Base-by-base conservation (phyloP, 108 stramenopile species). In the Cyclotella kingstonii region DNA sequence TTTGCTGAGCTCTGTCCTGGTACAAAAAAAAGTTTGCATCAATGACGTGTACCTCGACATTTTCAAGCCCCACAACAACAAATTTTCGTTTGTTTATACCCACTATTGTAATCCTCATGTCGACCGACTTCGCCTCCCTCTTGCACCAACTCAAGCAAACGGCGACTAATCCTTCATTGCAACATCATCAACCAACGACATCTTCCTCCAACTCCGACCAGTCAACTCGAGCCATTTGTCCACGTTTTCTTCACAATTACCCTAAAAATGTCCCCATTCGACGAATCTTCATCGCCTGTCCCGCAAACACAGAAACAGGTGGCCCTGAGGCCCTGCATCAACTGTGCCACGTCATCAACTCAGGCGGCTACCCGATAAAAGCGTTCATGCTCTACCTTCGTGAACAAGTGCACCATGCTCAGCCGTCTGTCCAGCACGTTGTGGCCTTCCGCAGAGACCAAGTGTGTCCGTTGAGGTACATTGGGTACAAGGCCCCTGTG, bases 241-340 rank as follows among this genome's bases (percentile, higher is more conserved):
- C n/a, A n/a, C n/a, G 46, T 19, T n/a, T 23, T 29, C 18, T n/a
- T 25, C 15, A 1, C 60, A n/a, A 31, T 19, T 19, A 2, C 52
- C 3, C 42, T 47, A 29, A 39, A 52, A 40, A 50, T 6, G 29
- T 18, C 46, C 59, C 66, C 44, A 53, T 81, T 11, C 46, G 54
- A 47, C 64, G 52, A 36, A 72, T 81, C 29, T 78, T 59, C 43
- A 63, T 76, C 27, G 73, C 77, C 19, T 78, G 77, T 66, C 81
- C 81, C 11, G 66, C 74, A 17, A 19, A 27, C 35, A 60, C 60
- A 22, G 68, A 78, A 40, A 81, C 81, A 17, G 81, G 81, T 14
- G 81, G 81, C 11, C 81, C 81, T 18, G 81, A 81, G 57, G 81
- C 81, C 10, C 30, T 81, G 43, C 81, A 81, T 54, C 81, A 81